Percentiles rank a stretch among this genome's conserved stretches.
Conservation (phyloP, 2,329 filamentous ascomycete genomes). For the Scortechinia acanthostroma region DNA sequence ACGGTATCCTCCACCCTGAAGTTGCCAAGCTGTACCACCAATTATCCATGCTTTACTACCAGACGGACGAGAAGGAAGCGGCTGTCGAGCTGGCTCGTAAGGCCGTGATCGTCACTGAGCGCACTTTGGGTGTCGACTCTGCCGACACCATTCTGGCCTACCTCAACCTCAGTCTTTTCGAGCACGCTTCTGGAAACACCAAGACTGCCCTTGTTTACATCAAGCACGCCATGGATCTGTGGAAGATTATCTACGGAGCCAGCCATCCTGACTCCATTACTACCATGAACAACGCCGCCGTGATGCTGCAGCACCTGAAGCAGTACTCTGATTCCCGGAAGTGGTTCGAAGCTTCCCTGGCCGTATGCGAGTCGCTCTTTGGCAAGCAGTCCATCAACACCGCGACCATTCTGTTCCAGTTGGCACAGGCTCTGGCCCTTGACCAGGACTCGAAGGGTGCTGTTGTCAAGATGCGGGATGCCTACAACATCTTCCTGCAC, state of each 20-base stretch:
- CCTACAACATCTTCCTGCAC: slow-evolving; percentile 86
- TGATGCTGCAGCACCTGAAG: slow-evolving; percentile 96
- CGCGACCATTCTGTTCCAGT: slow-evolving; percentile 91
- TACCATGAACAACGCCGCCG: slow-evolving; percentile 94
- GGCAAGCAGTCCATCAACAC: slow-evolving; percentile 87
- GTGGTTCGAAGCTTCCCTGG: slow-evolving; percentile 92
- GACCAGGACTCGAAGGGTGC: slow-evolving; percentile 90
- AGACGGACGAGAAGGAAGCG: slow-evolving; percentile 93
- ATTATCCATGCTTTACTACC: slow-evolving; percentile 90
- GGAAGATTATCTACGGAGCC: slow-evolving; percentile 92
- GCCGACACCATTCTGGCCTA: slow-evolving; percentile 92
- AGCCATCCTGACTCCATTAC: slow-evolving; percentile 97
- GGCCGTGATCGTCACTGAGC: slow-evolving; percentile 90
- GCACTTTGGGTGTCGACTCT: slow-evolving; percentile 87
- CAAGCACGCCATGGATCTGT: slow-evolving; percentile 85
- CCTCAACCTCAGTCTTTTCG: slow-evolving; percentile 87
- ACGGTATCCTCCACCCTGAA: slow-evolving; percentile 92
- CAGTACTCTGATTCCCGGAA: slow-evolving; percentile 87
- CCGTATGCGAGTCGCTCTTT: slow-evolving; percentile 82
- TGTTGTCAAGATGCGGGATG: slow-evolving; percentile 89
- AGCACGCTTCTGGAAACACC: slow-evolving; percentile 87
- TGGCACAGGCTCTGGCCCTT: slow-evolving; percentile 89
- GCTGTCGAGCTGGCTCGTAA: slow-evolving; percentile 93
- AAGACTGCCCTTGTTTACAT: slow-evolving; percentile 80
- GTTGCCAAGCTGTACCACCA: slow-evolving; percentile 93